phyloP scores from a whole-genome alignment of 306 rosid species.

The Alnus glutinosa region DNA sequence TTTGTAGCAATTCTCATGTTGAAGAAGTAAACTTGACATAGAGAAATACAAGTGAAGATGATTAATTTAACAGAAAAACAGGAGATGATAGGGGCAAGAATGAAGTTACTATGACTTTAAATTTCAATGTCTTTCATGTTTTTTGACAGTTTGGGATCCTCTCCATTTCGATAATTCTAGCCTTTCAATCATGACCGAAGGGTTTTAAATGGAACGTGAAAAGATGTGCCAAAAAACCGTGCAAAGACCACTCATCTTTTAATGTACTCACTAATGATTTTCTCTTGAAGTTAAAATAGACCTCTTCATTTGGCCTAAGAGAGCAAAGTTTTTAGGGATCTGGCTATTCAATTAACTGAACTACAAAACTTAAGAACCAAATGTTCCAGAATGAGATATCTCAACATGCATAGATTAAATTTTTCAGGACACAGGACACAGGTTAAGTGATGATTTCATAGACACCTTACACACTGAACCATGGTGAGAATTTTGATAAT shows the following conservation, averaged over 20 bases:
- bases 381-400: background rate
- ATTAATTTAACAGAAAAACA: background rate
- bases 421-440: background rate
- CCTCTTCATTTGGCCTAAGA: background rate
- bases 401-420: background rate
- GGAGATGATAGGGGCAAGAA: background rate
- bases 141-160: background rate
- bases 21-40: background rate
- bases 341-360: background rate
- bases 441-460: background rate
- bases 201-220: background rate
- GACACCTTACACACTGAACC: background rate
- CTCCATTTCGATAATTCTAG: background rate
- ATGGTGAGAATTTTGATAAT: background rate
- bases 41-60: background rate
- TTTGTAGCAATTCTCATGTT: background rate
- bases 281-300: background rate
- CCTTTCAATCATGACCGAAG: background rate
- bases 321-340: background rate
- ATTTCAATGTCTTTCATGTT: background rate
- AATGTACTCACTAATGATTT: background rate
- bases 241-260: background rate
- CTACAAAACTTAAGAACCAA: background rate
- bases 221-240: background rate
- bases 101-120: constrained; percentile 1